Evolutionary conservation across 306 rosid genomes (phyloP).

Genomic region (Clitoria ternatea): DNA sequence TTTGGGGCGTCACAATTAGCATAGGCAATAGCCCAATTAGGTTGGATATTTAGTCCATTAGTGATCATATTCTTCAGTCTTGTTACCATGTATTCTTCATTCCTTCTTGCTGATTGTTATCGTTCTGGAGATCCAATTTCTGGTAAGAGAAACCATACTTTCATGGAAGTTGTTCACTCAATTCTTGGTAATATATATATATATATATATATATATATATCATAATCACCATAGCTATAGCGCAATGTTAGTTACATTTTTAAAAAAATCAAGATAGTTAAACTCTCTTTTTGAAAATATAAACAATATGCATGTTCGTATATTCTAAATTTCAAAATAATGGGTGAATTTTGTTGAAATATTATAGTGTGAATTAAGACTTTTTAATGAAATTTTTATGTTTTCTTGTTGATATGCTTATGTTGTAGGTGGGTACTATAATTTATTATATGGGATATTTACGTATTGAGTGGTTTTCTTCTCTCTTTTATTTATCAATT

Average conservation of each 20-base stretch:
- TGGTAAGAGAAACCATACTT: constrained; percentile 46
- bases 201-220: too few relatives aligned
- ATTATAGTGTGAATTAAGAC: too few relatives aligned
- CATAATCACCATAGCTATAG: too few relatives aligned
- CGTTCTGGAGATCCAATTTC: constrained; percentile 31
- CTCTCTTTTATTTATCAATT: not conserved
- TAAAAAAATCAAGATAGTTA: too few relatives aligned
- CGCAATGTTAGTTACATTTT: too few relatives aligned
- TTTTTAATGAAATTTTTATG: not conserved
- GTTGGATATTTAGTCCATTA: constrained; percentile 50
- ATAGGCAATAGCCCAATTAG: constrained; percentile 62
- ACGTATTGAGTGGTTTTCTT: constrained; percentile 8
- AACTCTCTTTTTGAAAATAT: too few relatives aligned
- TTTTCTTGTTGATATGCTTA: too few relatives aligned
- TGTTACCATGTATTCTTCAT: constrained; percentile 35
- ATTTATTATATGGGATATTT: constrained; percentile 33
- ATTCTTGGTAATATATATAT: constrained; percentile 52
- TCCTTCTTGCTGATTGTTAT: constrained; percentile 45
- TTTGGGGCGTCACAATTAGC: constrained; percentile 54
- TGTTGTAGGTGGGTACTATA: constrained; percentile 38
- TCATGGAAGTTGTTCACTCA: constrained; percentile 42
- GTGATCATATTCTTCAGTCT: constrained; percentile 41
- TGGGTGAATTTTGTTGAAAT: too few relatives aligned
- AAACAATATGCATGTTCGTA: too few relatives aligned
- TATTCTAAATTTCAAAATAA: too few relatives aligned